phyloP scores from a whole-genome alignment of 768 basidiomycete genomes.

The Daedaleopsis sinensis region DNA sequence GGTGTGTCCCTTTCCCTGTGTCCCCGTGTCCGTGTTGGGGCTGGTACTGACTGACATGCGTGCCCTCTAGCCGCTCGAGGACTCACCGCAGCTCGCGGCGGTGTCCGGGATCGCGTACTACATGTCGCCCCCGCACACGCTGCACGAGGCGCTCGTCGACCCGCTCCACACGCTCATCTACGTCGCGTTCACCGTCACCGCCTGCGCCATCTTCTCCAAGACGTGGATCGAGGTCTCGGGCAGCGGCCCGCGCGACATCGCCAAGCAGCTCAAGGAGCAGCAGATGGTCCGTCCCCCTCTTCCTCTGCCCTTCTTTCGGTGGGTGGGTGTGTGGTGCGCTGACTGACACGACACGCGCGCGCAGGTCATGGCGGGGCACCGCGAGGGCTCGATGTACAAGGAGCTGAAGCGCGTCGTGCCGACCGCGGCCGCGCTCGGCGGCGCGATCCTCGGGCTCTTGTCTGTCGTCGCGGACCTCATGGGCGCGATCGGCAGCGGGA shows the following conservation, averaged over 20 bases:
- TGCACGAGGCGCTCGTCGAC: conserved; percentile 85
- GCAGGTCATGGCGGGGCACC: conserved; percentile 81
- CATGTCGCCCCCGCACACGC: conserved; percentile 96
- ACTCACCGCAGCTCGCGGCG: conserved; percentile 89
- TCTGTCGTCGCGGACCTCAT: conserved; percentile 92
- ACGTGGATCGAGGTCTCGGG: conserved; percentile 99
- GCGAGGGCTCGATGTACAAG: conserved; percentile 99
- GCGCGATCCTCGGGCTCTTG: conserved; percentile 92
- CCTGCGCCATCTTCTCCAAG: conserved; percentile 97
- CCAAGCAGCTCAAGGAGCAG: conserved; percentile 98
- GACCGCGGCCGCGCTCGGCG: conserved; percentile 95
- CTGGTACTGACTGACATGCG: neutral
- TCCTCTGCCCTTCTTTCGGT: neutral
- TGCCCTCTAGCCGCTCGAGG: conserved; percentile 76
- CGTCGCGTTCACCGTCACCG: conserved; percentile 88
- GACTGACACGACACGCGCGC: neutral
- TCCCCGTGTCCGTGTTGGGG: too few species aligned
- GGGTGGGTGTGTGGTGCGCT: neutral
- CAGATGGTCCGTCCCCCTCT: conserved; percentile 75
- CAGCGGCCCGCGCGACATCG: conserved; percentile 92
- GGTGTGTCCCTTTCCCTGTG: conserved; percentile 50
- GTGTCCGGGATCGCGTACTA: conserved; percentile 94
- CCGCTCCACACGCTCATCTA: conserved; percentile 93
- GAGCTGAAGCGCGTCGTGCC: conserved; percentile 98
- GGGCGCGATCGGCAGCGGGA: conserved; percentile 95